These are phyloP conservation scores for Verticillium albo-atrum DNA, from an alignment of 2,329 filamentous ascomycete genomes.

Conservation along the genomic window DNA sequence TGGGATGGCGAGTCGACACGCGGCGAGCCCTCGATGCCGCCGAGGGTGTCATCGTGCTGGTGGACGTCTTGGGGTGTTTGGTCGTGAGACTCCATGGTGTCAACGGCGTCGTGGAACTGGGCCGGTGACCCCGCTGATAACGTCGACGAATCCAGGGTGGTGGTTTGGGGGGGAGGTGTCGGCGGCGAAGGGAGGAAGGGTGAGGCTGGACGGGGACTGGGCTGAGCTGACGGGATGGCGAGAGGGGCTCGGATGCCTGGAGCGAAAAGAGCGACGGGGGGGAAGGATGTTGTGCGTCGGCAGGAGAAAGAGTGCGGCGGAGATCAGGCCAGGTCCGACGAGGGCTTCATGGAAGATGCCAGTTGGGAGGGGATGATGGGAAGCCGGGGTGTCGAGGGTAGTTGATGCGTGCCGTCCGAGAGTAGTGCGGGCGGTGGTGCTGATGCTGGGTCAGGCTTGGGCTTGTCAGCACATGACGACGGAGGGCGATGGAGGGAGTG, in stretches of 20 bases:
- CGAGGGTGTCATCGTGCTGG: slow-evolving; percentile 43
- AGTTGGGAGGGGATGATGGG: background rate
- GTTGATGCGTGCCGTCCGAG: background rate
- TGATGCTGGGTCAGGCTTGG: background rate
- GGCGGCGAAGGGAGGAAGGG: background rate
- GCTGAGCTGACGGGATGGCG: background rate
- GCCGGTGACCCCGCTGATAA: slow-evolving; percentile 43
- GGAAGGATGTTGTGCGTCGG: background rate
- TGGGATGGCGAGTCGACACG: slow-evolving; percentile 23
- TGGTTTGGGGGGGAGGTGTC: background rate
- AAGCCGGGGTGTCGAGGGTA: background rate
- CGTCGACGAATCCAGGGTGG: slow-evolving; percentile 48
- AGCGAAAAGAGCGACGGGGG: background rate
- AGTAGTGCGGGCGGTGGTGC: background rate
- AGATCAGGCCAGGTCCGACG: background rate
- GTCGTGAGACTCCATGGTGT: slow-evolving; percentile 44
- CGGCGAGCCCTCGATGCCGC: slow-evolving; percentile 43
- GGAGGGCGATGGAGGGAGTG: slow-evolving; percentile 18
- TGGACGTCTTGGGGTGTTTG: slow-evolving; percentile 13
- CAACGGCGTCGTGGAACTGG: slow-evolving; percentile 49
- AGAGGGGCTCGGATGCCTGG: background rate
- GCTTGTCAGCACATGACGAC: background rate
- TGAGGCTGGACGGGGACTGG: background rate
- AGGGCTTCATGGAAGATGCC: slow-evolving; percentile 2
- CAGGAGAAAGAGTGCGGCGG: background rate